Conservation (phyloP, 2,329 filamentous ascomycete genomes). For the Fusarium hainanense region DNA sequence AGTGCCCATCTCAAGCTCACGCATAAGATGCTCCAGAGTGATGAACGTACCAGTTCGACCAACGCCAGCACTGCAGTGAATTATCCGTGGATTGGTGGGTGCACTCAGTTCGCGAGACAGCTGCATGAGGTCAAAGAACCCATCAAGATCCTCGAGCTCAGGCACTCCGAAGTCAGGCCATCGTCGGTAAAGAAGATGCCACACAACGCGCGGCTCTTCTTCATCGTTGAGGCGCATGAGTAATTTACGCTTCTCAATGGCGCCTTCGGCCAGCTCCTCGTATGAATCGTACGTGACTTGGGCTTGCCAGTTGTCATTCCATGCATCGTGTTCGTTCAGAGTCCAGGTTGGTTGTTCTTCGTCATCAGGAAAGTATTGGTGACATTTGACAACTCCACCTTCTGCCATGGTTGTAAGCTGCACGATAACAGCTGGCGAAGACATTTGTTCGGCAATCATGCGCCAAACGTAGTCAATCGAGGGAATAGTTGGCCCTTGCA, state of each 20-base stretch:
- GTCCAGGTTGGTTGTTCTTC: constrained; percentile 63
- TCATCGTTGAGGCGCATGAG: constrained; percentile 63
- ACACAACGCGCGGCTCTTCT: constrained; percentile 69
- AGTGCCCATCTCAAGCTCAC: constrained; percentile 81
- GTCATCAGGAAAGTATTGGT: constrained; percentile 81
- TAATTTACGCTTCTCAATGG: constrained; percentile 81
- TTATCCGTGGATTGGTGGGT: constrained; percentile 74
- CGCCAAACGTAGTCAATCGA: constrained; percentile 90
- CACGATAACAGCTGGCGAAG: constrained; percentile 82
- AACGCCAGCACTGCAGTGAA: constrained; percentile 91
- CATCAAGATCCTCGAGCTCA: constrained; percentile 71
- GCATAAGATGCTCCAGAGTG: constrained; percentile 89
- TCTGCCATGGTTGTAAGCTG: constrained; percentile 95
- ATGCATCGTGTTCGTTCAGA: constrained; percentile 72
- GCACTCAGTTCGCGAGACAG: constrained; percentile 71
- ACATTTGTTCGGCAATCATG: constrained; percentile 86
- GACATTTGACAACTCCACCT: constrained; percentile 82
- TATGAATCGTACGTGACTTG: constrained; percentile 74
- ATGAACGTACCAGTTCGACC: constrained; percentile 97
- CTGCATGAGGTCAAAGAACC: constrained; percentile 75
- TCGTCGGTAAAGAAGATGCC: constrained; percentile 85
- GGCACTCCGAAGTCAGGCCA: constrained; percentile 95
- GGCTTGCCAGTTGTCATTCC: constrained; percentile 74
- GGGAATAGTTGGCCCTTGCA: constrained; percentile 85
- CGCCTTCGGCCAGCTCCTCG: constrained; percentile 65